Evolutionary conservation across 2,329 filamentous ascomycete species (phyloP).

Genomic region (Fusarium chuoi): DNA sequence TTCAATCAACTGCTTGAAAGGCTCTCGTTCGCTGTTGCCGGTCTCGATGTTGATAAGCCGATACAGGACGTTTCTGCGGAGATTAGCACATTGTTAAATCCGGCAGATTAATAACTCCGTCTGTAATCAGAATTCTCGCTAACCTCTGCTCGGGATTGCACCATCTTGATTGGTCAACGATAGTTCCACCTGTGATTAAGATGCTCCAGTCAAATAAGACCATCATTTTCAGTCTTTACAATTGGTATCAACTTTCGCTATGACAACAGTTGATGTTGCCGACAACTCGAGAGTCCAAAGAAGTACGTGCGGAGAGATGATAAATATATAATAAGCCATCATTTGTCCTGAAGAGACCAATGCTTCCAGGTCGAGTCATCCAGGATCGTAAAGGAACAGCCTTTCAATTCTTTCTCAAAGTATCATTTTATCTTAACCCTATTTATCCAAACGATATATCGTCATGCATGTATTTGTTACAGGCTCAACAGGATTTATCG

Average conservation of each 20-base stretch:
- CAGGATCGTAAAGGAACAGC: no score
- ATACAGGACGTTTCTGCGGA: not conserved
- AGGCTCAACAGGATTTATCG: not conserved
- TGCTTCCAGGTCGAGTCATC: not conserved
- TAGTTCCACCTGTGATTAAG: rapidly evolving
- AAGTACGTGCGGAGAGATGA: rapidly evolving
- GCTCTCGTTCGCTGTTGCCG: not conserved
- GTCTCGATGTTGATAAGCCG: rapidly evolving
- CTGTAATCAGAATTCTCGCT: not conserved
- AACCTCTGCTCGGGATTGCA: not conserved
- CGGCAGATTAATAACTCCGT: not conserved
- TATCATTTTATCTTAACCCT: rapidly evolving
- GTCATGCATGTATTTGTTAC: not conserved
- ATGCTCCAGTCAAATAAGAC: not conserved
- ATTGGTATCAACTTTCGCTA: rapidly evolving
- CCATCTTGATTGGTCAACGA: not conserved
- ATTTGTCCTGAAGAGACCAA: not conserved
- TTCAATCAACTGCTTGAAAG: rapidly evolving
- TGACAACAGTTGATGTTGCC: not conserved
- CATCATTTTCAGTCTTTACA: rapidly evolving
- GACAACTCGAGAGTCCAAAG: rapidly evolving
- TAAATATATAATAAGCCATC: not conserved
- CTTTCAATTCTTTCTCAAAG: not conserved
- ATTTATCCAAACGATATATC: rapidly evolving
- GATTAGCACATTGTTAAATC: not conserved